phyloP scores from a whole-genome alignment of 306 rosid genomes.

The Lathyrus oleraceus region DNA sequence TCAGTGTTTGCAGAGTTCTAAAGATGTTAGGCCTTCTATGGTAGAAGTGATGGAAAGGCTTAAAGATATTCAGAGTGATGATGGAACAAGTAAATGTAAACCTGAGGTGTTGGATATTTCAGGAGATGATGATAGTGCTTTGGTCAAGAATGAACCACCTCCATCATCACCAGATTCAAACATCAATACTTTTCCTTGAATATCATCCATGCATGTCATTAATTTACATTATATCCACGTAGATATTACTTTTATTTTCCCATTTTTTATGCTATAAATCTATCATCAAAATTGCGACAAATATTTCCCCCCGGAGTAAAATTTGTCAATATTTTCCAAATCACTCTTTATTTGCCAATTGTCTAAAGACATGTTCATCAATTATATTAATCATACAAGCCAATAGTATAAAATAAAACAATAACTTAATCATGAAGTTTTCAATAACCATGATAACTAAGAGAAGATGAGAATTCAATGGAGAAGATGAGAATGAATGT shows the following conservation, averaged over 20 bases:
- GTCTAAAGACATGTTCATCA: not conserved
- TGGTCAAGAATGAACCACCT: constrained; percentile 49
- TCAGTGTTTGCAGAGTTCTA: constrained; percentile 70
- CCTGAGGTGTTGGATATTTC: constrained; percentile 49
- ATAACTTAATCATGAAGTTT: no score
- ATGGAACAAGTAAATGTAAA: constrained; percentile 30
- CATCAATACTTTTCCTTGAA: not conserved
- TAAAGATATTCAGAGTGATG: constrained; percentile 46
- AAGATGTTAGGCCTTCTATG: constrained; percentile 76
- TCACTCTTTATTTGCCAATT: not conserved
- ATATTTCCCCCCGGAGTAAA: no score
- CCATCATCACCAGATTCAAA: constrained; percentile 59
- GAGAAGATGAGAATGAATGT: no score
- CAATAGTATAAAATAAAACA: not conserved
- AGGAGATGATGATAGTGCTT: constrained; percentile 41
- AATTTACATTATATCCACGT: not conserved
- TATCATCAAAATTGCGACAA: not conserved
- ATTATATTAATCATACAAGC: not conserved
- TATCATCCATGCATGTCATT: not conserved
- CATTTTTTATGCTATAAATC: not conserved
- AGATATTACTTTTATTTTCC: not conserved
- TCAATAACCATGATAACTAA: no score
- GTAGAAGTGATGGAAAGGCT: constrained; percentile 51
- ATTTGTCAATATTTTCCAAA: not conserved
- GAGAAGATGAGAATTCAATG: no score